A percentile compares a stretch with the other conserved stretches of the same genome.
Conservation (phyloP, 1,284 basidiomycete species). For the Naganishia liquefaciens region DNA sequence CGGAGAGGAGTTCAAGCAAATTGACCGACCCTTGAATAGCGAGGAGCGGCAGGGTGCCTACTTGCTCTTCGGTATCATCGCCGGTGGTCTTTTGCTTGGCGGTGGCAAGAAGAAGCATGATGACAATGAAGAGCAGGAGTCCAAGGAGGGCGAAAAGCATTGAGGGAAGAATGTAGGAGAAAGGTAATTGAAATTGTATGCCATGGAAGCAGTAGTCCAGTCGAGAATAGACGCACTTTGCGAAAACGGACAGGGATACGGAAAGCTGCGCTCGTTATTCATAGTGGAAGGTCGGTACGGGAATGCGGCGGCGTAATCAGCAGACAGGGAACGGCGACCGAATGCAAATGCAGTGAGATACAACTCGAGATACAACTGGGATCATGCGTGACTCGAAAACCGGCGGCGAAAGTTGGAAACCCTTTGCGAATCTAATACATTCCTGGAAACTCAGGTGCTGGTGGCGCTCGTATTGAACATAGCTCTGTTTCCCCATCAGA, state of each 20-base stretch:
- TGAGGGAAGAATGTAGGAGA: constrained; percentile 7
- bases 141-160: constrained; percentile 31
- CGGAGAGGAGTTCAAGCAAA: constrained; percentile 45
- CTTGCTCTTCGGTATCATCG: constrained; percentile 60
- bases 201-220: constrained; percentile 30
- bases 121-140: constrained; percentile 32
- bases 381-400: not conserved
- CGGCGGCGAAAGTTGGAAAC: no score
- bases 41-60: constrained; percentile 62
- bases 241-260: not conserved
- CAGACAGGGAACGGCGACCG: not conserved
- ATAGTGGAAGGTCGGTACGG: not conserved
- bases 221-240: constrained; percentile 13
- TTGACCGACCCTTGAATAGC: constrained; percentile 57
- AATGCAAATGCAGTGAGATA: constrained; percentile 2
- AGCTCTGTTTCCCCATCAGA: constrained; percentile 10
- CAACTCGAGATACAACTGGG: constrained; percentile 12
- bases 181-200: constrained; percentile 17
- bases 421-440: not conserved
- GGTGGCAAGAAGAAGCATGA: constrained; percentile 43
- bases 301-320: not conserved
- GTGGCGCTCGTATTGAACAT: constrained; percentile 5
- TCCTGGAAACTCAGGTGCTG: constrained; percentile 2
- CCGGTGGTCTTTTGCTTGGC: constrained; percentile 60
- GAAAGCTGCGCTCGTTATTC: no score